Evolutionary conservation across 371 early-diverging fungal species (phyloP).

Genomic region (Smittium mucronatum): DNA sequence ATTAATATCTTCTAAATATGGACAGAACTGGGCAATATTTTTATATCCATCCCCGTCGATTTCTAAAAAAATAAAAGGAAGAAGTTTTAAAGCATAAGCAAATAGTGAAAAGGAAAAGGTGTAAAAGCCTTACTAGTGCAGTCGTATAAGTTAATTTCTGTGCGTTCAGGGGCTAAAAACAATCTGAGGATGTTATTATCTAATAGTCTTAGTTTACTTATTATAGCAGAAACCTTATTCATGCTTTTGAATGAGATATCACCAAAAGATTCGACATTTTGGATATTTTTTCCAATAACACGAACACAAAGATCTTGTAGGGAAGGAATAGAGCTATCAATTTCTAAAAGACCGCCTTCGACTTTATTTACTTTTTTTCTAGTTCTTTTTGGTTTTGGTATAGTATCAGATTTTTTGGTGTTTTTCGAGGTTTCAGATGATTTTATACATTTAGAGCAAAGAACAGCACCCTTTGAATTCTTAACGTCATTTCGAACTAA

Average conservation of each 20-base stretch:
- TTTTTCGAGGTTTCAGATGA: neutral
- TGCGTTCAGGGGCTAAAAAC: too few relatives aligned
- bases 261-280: constrained; percentile 68
- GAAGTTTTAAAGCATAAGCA: too few relatives aligned
- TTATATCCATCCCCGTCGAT: too few relatives aligned
- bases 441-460: neutral
- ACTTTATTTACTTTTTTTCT: constrained; percentile 21
- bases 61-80: too few relatives aligned
- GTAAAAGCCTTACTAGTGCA: too few relatives aligned
- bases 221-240: constrained; percentile 62
- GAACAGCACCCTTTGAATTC: constrained; percentile 7
- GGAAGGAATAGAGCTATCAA: constrained; percentile 24
- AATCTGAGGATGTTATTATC: constrained; percentile 47
- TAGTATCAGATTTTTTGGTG: constrained; percentile 20
- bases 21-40: too few relatives aligned
- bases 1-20: too few relatives aligned
- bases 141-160: too few relatives aligned
- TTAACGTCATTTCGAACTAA: constrained; percentile 24
- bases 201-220: constrained; percentile 58
- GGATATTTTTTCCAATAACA: constrained; percentile 53
- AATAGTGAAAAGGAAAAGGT: too few relatives aligned
- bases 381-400: constrained; percentile 15
- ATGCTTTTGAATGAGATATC: constrained; percentile 53
- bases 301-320: constrained; percentile 35
- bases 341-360: constrained; percentile 27